A percentile compares a stretch with the other conserved stretches of the same genome.
These are phyloP conservation scores for Penicillium parvum DNA, from an alignment of 495 filamentous ascomycete genomes.

Conservation along the genomic window DNA sequence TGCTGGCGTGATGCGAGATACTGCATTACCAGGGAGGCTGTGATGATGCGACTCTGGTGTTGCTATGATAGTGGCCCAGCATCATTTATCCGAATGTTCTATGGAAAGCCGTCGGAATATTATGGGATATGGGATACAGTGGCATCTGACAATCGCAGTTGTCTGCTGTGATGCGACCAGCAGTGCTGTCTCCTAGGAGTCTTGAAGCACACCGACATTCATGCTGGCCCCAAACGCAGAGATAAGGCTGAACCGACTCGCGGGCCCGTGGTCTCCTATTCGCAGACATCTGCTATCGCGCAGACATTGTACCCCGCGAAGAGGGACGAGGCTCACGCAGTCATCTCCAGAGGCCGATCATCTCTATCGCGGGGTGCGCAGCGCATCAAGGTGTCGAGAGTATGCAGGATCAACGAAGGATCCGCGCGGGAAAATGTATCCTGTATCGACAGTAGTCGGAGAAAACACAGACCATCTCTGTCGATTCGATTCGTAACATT, in stretches of 20 bases:
- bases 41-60: too few species aligned
- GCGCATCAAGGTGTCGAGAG: too few species aligned
- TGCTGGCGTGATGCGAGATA: slow-evolving; percentile 14
- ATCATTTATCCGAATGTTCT: not conserved
- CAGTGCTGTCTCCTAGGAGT: not conserved
- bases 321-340: slow-evolving; percentile 14
- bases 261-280: not conserved
- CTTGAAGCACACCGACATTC: slow-evolving; percentile 6
- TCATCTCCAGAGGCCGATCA: slow-evolving; percentile 4
- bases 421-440: slow-evolving; percentile 8
- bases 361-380: not conserved
- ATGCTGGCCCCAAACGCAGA: not conserved
- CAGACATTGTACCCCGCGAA: slow-evolving; percentile 3
- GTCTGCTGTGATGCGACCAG: not conserved
- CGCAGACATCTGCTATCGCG: slow-evolving; percentile 3
- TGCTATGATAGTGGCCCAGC: too few species aligned
- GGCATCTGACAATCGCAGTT: not conserved
- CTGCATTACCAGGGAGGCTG: slow-evolving; percentile 6
- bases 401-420: too few species aligned
- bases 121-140: too few species aligned
- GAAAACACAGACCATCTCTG: not conserved
- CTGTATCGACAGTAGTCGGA: not conserved
- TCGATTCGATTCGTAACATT: not conserved
- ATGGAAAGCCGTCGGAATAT: not conserved
- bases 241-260: slow-evolving; percentile 5